Conservation (phyloP, 331 rosid species). For the Quercus lobata region DNA sequence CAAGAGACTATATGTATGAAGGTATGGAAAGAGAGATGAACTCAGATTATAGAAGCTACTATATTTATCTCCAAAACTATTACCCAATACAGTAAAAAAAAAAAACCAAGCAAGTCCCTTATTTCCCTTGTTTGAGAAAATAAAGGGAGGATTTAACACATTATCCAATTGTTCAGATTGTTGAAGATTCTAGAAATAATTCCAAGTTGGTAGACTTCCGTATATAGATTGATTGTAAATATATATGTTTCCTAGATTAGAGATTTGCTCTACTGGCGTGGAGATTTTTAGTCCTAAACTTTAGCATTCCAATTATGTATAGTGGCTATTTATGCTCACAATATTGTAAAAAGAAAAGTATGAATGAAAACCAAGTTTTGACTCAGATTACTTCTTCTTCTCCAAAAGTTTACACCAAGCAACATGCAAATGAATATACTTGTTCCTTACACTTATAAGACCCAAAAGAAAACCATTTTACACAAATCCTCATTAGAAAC, state of each 20-base stretch:
- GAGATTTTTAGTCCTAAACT: too few relatives aligned
- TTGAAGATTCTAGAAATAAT: too few relatives aligned
- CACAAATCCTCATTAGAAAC: not conserved
- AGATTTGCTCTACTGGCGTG: too few relatives aligned
- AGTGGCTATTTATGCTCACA: too few relatives aligned
- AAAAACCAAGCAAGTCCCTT: not conserved
- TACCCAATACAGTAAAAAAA: not conserved
- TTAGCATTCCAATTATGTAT: too few relatives aligned
- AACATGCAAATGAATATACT: not conserved
- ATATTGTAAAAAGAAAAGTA: too few relatives aligned
- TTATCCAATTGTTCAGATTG: not conserved
- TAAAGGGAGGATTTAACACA: not conserved
- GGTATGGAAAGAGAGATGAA: not conserved
- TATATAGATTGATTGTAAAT: too few relatives aligned
- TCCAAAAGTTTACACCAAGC: not conserved
- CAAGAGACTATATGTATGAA: not conserved
- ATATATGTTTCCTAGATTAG: too few relatives aligned
- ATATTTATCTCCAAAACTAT: not conserved
- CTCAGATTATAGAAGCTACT: not conserved
- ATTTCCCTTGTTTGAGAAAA: not conserved
- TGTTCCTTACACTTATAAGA: not conserved
- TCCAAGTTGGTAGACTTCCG: too few relatives aligned
- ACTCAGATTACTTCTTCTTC: not conserved
- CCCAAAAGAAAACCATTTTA: not conserved
- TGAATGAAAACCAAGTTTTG: too few relatives aligned